Evolutionary conservation across 2,329 filamentous ascomycete genomes (phyloP), one percentile per base, ranked within the genome.

Genomic region (Sarocladiaceae sp.): DNA sequence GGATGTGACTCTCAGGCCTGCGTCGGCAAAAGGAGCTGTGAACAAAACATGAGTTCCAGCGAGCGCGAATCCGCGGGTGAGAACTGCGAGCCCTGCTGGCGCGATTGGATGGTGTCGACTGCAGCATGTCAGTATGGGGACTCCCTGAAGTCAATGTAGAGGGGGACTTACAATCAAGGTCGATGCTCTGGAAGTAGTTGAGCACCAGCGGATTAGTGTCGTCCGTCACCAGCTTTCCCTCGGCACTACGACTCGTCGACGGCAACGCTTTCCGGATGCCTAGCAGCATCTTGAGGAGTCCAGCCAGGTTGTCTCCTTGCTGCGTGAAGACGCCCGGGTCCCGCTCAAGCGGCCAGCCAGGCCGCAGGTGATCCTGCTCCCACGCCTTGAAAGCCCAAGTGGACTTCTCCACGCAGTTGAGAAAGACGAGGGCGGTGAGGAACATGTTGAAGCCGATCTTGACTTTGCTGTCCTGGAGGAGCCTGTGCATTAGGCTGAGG

Each of bases 381-480:
- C 79, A 84, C 2, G 76, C 78, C 50, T 82, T 81, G 63, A 83
- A 83, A 1, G 77, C 74, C 80, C 80, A 84, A 0, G 79, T 83
- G 0, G 78, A 79, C 62, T 83, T 83, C 56, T 84, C 80, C 12
- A 83, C 68, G 51, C 78, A 82, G 54, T 81, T 82, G 39, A 83
- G 70, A 49, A 83, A 74, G 44, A 83, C 74, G 45, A 83, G 59
- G 3, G 76, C 72, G 3, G 78, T 73, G 18, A 83, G 70, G 53
- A 80, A 83, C 61, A 80, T 75, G 51, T 72, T 72, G 53, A 80
- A 81, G 24, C 73, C 74, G 44, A 78, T 69, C 52, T 73, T 76
- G 45, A 69, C 71, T 54, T 80, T 78, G 59, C 75, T 77, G 53
- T 81, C 77, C 47, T 81, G 73, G 24, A 83, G 64, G 29, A 73